Conservation (phyloP, 306 rosid genomes). For the Psophocarpus tetragonolobus region DNA sequence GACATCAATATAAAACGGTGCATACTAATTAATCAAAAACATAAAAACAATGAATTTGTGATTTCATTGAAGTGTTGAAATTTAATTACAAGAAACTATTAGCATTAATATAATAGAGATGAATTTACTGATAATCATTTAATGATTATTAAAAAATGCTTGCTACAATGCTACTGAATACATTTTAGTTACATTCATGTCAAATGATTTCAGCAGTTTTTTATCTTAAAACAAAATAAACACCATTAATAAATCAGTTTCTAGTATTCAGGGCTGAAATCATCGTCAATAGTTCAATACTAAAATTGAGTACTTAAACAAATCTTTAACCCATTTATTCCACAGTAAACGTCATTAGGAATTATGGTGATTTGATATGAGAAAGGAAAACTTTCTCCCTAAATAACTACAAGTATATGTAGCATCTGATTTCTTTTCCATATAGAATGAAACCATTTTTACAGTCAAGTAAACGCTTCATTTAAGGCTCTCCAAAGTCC, state of each 20-base stretch:
- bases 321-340: neutral
- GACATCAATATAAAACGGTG: too few species aligned
- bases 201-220: neutral
- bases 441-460: neutral
- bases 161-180: neutral
- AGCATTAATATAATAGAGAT: neutral
- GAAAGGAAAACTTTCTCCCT: neutral
- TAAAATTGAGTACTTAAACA: neutral
- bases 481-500: constrained; percentile 10
- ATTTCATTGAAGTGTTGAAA: neutral
- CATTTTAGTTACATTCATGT: neutral
- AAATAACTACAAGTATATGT: neutral
- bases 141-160: neutral
- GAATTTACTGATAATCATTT: neutral
- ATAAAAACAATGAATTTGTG: neutral
- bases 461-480: neutral
- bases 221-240: neutral
- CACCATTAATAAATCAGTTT: neutral
- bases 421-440: neutral
- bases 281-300: neutral
- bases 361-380: neutral
- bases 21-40: too few species aligned
- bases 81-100: neutral
- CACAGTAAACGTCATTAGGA: neutral
- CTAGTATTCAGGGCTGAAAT: neutral